These are phyloP conservation scores for Dendrobium huoshanense DNA, from an alignment of 106 monocot species.

Conservation along the genomic window DNA sequence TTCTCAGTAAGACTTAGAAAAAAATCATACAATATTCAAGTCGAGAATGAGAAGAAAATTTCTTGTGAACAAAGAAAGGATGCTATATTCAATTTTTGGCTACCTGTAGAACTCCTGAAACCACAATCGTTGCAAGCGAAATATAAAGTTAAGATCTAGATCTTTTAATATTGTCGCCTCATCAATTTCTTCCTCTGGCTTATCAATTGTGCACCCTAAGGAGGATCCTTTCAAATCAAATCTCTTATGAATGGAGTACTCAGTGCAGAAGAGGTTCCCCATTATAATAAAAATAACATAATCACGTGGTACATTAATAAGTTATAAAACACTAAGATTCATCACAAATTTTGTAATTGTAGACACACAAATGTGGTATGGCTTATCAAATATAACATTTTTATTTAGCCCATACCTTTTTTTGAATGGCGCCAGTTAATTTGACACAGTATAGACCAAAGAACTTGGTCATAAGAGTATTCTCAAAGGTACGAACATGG, in stretches of 20 bases:
- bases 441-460: slow-evolving; percentile 95
- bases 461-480: slow-evolving; percentile 84
- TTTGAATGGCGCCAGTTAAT: slow-evolving; percentile 65
- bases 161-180: too few relatives aligned
- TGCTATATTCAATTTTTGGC: neutral
- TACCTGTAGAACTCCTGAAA: slow-evolving; percentile 82
- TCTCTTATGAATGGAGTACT: slow-evolving; percentile 67
- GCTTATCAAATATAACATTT: too few relatives aligned
- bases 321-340: neutral
- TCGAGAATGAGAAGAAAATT: neutral
- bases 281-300: slow-evolving; percentile 98
- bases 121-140: too few relatives aligned
- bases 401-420: slow-evolving; percentile 47
- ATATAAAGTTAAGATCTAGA: too few relatives aligned
- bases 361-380: neutral
- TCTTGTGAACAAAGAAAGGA: neutral
- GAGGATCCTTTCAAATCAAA: slow-evolving; percentile 97
- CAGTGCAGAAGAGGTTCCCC: slow-evolving; percentile 93
- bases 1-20: neutral
- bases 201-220: slow-evolving; percentile 76
- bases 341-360: neutral
- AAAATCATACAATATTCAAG: neutral
- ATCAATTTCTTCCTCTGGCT: slow-evolving; percentile 75
- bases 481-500: slow-evolving; percentile 75
- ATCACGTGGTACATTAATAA: neutral